phyloP scores from a whole-genome alignment of 192 early-diverging fungal genomes.

The Gaertneriomyces sp. region DNA sequence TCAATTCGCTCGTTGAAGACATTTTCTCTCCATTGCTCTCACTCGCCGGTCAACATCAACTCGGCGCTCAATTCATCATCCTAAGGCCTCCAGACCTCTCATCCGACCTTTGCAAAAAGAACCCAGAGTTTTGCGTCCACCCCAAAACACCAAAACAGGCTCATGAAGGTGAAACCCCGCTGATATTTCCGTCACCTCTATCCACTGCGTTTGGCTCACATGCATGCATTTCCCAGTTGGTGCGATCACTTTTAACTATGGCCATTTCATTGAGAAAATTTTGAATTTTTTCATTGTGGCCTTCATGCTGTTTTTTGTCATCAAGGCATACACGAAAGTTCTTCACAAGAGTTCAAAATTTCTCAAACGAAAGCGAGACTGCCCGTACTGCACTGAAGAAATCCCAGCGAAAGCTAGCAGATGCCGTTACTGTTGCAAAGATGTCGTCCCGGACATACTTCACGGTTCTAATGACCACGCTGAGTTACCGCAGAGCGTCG shows the following conservation, averaged over 20 bases:
- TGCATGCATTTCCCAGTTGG: constrained; percentile 8
- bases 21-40: constrained; percentile 53
- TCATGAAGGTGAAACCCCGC: constrained; percentile 13
- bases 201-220: background rate
- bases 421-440: constrained; percentile 32
- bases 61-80: background rate
- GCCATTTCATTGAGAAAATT: constrained; percentile 53
- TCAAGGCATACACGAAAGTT: constrained; percentile 40
- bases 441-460: background rate
- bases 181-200: no score
- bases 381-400: constrained; percentile 31
- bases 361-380: constrained; percentile 15
- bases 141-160: constrained; percentile 19
- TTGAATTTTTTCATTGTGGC: constrained; percentile 64
- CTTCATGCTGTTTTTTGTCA: constrained; percentile 53
- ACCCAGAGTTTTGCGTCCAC: constrained; percentile 1
- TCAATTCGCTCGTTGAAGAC: constrained; percentile 47
- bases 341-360: constrained; percentile 19
- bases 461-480: no score
- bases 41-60: constrained; percentile 10
- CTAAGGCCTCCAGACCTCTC: background rate
- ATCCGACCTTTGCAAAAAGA: constrained; percentile 8
- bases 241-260: constrained; percentile 36
- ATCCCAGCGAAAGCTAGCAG: constrained; percentile 34
- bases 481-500: no score